Conservation (phyloP, 345 rosid genomes). For the Lepidium africanum region DNA sequence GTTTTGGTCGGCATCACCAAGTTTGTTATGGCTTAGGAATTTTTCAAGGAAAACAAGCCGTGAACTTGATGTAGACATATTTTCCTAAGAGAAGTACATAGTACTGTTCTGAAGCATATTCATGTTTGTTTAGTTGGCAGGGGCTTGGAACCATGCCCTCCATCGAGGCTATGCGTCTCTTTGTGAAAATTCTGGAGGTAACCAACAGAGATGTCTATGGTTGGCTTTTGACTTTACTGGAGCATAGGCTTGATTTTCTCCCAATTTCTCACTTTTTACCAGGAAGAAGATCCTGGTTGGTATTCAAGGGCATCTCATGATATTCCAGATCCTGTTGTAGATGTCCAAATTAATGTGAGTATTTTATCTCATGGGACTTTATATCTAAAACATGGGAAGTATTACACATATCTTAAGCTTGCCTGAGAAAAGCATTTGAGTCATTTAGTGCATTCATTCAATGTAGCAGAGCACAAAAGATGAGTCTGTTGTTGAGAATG, state of each 20-base stretch:
- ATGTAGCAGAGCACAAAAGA: conserved; percentile 50
- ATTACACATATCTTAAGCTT: background rate
- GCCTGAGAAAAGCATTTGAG: conserved; percentile 1
- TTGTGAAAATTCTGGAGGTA: conserved; percentile 98
- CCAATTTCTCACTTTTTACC: conserved; percentile 3
- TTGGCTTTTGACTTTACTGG: background rate
- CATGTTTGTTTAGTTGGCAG: conserved; percentile 72
- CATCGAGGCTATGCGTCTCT: conserved; percentile 98
- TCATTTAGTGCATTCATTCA: conserved; percentile 11
- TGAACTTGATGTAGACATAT: background rate
- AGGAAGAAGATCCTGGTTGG: conserved; percentile 99
- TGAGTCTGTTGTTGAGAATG: conserved; percentile 56
- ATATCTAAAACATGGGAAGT: background rate
- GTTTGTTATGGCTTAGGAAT: conserved; percentile 3
- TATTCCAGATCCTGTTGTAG: conserved; percentile 57
- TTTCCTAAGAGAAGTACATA: background rate
- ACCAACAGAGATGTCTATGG: conserved; percentile 10
- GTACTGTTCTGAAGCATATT: conserved; percentile 16
- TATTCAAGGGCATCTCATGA: conserved; percentile 79
- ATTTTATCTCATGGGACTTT: background rate
- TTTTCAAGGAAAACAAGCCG: background rate
- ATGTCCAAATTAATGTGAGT: conserved; percentile 68
- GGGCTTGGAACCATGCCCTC: conserved; percentile 89
- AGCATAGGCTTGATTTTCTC: conserved; percentile 6
- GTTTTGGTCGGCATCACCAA: background rate